Percentiles rank a stretch among this genome's conserved stretches.
Conservation (phyloP, 176 grass and related monocot species). For the bread wheat (Triticum aestivum) region DNA sequence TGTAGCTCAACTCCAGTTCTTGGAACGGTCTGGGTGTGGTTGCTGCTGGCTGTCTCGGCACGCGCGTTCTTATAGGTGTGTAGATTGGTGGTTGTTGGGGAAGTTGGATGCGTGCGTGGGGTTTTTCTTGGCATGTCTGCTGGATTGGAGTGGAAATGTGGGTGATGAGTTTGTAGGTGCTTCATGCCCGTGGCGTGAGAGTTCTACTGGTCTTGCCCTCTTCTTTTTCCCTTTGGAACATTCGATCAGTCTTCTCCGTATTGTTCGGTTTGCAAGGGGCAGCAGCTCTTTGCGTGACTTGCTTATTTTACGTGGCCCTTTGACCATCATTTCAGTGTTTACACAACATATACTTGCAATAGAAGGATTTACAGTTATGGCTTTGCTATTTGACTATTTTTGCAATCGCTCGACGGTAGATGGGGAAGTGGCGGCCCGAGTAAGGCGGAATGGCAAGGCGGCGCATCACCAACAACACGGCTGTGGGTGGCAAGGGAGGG, state of each 20-base stretch:
- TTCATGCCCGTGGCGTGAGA: slow-evolving; percentile 33
- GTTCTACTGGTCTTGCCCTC: neutral
- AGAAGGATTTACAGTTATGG: no score
- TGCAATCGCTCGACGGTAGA: no score
- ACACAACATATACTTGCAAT: no score
- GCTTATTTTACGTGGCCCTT: neutral
- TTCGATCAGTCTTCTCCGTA: neutral
- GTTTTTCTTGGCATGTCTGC: slow-evolving; percentile 50
- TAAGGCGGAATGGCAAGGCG: no score
- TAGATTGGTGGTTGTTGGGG: neutral
- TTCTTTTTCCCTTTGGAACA: neutral
- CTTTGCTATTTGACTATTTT: no score
- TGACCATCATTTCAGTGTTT: neutral
- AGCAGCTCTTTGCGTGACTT: slow-evolving; percentile 22
- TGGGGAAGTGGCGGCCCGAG: no score
- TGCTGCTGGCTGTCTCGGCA: neutral
- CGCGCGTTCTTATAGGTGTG: slow-evolving; percentile 7
- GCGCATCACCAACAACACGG: no score
- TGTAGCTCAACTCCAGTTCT: neutral
- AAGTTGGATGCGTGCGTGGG: neutral
- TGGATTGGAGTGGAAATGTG: slow-evolving; percentile 26
- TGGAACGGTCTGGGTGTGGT: neutral
- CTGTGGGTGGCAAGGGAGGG: no score
- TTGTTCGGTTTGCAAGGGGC: neutral
- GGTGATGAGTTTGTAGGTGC: slow-evolving; percentile 39